These are phyloP conservation scores for Tothia fuscella DNA, from an alignment of 2,329 filamentous ascomycete species.

Conservation along the genomic window DNA sequence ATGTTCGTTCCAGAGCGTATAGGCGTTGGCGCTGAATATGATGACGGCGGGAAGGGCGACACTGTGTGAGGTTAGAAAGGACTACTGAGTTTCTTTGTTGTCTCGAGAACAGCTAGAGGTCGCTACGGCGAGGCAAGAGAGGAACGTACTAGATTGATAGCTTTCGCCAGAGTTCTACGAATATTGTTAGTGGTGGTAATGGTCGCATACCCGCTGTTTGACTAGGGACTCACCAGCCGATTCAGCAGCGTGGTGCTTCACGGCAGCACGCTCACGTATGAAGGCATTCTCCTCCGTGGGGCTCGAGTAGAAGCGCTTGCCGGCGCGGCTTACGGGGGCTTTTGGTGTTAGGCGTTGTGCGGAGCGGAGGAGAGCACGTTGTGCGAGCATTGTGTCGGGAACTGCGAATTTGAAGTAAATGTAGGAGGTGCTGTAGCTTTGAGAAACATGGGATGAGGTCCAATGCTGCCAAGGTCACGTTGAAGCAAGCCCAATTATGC, in stretches of 20 bases:
- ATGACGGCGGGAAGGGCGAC: conserved; percentile 61
- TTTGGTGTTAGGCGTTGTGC: conserved; percentile 1
- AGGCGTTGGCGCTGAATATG: conserved; percentile 69
- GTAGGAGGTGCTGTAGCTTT: too few species aligned
- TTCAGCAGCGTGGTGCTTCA: conserved; percentile 78
- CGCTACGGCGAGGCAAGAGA: conserved; percentile 6
- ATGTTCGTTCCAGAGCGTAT: conserved; percentile 85
- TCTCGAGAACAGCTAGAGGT: not conserved
- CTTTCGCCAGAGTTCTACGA: conserved; percentile 86
- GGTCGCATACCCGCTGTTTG: not conserved
- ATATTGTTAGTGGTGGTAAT: not conserved
- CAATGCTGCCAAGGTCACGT: too few species aligned
- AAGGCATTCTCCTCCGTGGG: conserved; percentile 71
- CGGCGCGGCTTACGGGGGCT: conserved; percentile 37
- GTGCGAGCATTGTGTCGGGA: conserved; percentile 57
- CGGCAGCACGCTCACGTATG: conserved; percentile 78
- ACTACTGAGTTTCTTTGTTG: not conserved
- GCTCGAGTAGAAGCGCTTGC: conserved; percentile 62
- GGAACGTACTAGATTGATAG: conserved; percentile 81
- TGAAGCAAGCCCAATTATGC: too few species aligned
- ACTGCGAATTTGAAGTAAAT: too few species aligned
- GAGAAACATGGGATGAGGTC: too few species aligned
- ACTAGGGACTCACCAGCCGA: conserved; percentile 56
- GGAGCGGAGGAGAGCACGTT: conserved; percentile 47
- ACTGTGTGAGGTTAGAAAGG: conserved; percentile 35